phyloP scores from a whole-genome alignment of 2,329 filamentous ascomycete species.

The Xylaria sp. region DNA sequence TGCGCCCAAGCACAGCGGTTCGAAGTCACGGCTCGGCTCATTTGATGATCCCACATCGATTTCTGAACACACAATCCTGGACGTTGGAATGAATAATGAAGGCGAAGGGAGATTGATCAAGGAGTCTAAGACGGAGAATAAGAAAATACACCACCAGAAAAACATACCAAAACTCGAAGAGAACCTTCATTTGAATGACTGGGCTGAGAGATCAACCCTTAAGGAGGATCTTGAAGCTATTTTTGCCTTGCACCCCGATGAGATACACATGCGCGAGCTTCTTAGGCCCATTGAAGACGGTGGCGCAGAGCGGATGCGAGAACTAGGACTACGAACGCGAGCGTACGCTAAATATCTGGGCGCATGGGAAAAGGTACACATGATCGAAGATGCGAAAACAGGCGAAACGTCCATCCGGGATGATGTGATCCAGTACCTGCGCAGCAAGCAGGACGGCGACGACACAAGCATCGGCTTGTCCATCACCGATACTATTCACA shows the following conservation, averaged over 20 bases:
- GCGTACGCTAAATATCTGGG: conserved; percentile 47
- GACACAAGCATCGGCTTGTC: conserved; percentile 19
- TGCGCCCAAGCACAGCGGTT: not conserved
- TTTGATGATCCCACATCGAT: not conserved
- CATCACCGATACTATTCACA: conserved; percentile 44
- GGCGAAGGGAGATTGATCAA: not conserved
- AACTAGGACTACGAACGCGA: conserved; percentile 47
- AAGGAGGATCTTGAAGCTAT: conserved; percentile 34
- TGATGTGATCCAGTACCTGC: conserved; percentile 47
- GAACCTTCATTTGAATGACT: not conserved
- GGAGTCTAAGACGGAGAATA: not conserved
- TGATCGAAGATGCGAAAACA: conserved; percentile 36
- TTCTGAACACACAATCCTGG: conserved; percentile 9
- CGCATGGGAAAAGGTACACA: conserved; percentile 47
- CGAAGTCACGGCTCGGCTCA: not conserved
- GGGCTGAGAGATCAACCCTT: conserved; percentile 25
- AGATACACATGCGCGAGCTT: conserved; percentile 44
- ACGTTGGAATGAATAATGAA: not conserved
- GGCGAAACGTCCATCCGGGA: conserved; percentile 47
- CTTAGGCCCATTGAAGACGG: conserved; percentile 46
- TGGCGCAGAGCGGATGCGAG: conserved; percentile 47
- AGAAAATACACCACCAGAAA: not conserved
- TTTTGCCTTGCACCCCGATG: conserved; percentile 41
- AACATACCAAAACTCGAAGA: not conserved
- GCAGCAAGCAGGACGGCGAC: conserved; percentile 19